These are phyloP conservation scores for Leccinellum rugosiceps DNA, from an alignment of 768 basidiomycete species.

Conservation along the genomic window DNA sequence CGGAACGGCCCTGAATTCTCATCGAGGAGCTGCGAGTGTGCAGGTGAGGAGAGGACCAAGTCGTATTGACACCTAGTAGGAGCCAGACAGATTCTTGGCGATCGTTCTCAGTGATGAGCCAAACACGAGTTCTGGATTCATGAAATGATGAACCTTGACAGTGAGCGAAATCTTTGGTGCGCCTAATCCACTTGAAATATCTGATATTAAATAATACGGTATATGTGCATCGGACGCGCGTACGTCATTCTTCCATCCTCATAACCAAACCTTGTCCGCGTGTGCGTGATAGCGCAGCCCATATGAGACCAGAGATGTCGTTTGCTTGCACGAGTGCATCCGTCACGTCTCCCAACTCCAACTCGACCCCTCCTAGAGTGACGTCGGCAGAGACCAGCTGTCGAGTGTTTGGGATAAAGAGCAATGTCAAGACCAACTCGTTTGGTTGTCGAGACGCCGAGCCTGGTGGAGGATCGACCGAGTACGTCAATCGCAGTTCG, in stretches of 20 bases:
- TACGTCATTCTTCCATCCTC: background rate
- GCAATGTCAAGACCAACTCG: constrained; percentile 50
- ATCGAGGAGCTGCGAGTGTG: background rate
- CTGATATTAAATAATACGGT: background rate
- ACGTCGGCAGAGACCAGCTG: constrained; percentile 60
- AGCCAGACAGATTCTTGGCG: too few relatives aligned
- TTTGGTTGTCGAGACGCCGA: constrained; percentile 25
- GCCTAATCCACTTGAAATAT: background rate
- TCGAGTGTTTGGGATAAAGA: constrained; percentile 70
- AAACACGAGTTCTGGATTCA: background rate
- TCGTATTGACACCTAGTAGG: too few relatives aligned
- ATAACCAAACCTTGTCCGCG: constrained; percentile 12
- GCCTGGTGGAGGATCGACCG: constrained; percentile 33
- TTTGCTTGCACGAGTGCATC: constrained; percentile 62
- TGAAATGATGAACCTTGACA: background rate
- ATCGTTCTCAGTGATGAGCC: background rate
- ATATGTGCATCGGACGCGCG: background rate
- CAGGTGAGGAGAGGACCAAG: background rate
- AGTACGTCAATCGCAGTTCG: constrained; percentile 71
- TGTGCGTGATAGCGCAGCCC: constrained; percentile 52
- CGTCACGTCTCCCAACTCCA: constrained; percentile 57
- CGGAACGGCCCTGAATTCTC: background rate
- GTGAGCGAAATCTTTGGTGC: background rate
- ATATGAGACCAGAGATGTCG: constrained; percentile 63
- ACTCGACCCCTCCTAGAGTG: constrained; percentile 48